Percentiles rank a stretch among this genome's conserved stretches.
Conservation (phyloP, 2,329 filamentous ascomycete genomes). For the Aspergillus sergii region DNA sequence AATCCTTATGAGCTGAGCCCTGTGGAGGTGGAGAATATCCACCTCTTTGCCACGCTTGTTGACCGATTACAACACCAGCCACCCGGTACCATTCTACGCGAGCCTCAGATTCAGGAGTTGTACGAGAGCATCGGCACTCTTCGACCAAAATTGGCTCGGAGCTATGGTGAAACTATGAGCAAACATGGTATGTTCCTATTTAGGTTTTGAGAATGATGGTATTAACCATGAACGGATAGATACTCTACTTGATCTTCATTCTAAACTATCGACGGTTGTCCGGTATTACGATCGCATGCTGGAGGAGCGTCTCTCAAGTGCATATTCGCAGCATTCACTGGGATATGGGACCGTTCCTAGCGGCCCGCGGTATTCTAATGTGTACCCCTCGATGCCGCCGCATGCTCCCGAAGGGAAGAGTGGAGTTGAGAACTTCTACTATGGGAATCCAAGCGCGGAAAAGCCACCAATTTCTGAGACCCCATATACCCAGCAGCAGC, state of each 20-base stretch:
- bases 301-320: constrained; percentile 89
- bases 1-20: constrained; percentile 93
- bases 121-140: constrained; percentile 96
- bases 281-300: constrained; percentile 98
- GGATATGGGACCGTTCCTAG: constrained; percentile 57
- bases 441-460: constrained; percentile 59
- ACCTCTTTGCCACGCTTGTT: constrained; percentile 89
- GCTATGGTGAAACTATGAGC: constrained; percentile 99
- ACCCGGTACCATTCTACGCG: constrained; percentile 90
- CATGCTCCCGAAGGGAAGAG: constrained; percentile 52
- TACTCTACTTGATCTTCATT: constrained; percentile 88
- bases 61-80: constrained; percentile 94
- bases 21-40: constrained; percentile 96
- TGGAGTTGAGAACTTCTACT: constrained; percentile 80
- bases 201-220: not conserved
- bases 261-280: constrained; percentile 93
- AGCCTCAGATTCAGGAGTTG: constrained; percentile 96
- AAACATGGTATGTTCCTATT: constrained; percentile 74
- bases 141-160: constrained; percentile 88
- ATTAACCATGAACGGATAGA: constrained; percentile 56
- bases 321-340: constrained; percentile 80
- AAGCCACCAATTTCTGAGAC: constrained; percentile 55
- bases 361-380: constrained; percentile 55
- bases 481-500: constrained; percentile 51
- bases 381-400: constrained; percentile 72